Percentiles rank a stretch among this genome's conserved stretches.
Conservation (phyloP, 1,284 basidiomycete genomes). For the Meira nashicola region DNA sequence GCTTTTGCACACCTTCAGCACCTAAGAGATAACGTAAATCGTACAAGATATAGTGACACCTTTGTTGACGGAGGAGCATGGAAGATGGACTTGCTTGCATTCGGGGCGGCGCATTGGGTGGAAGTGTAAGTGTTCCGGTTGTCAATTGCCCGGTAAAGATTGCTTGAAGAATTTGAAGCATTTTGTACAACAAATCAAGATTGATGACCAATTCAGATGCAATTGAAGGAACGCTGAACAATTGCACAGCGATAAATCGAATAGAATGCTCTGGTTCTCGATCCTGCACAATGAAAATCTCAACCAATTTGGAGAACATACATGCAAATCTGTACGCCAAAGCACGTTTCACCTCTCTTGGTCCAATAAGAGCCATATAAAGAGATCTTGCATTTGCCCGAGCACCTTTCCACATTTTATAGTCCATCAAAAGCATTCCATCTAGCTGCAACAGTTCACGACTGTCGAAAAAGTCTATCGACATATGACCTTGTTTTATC, state of each 20-base stretch:
- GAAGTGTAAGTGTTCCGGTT: slow-evolving; percentile 11
- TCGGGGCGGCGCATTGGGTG: neutral
- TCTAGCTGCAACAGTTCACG: slow-evolving; percentile 39
- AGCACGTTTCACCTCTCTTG: slow-evolving; percentile 68
- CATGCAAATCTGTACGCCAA: slow-evolving; percentile 54
- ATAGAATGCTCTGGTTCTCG: slow-evolving; percentile 51
- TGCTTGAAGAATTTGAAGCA: slow-evolving; percentile 41
- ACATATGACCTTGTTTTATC: slow-evolving; percentile 24
- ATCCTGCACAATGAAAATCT: slow-evolving; percentile 49
- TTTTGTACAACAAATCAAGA: slow-evolving; percentile 29
- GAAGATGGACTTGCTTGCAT: slow-evolving; percentile 15
- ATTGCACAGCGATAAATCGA: slow-evolving; percentile 48
- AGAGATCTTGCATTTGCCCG: slow-evolving; percentile 74
- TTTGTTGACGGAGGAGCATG: slow-evolving; percentile 34
- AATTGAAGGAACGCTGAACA: slow-evolving; percentile 51
- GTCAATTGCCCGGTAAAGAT: slow-evolving; percentile 38
- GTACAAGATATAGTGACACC: slow-evolving; percentile 49
- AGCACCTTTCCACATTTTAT: slow-evolving; percentile 49
- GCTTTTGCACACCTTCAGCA: slow-evolving; percentile 42
- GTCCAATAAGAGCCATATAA: slow-evolving; percentile 69
- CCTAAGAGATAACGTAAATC: slow-evolving; percentile 47
- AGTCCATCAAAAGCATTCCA: slow-evolving; percentile 44
- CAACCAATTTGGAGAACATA: slow-evolving; percentile 45
- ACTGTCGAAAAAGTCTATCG: slow-evolving; percentile 39
- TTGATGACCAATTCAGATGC: slow-evolving; percentile 40